These are phyloP conservation scores for Neonectria punicea DNA, from an alignment of 2,329 filamentous ascomycete species.

Conservation along the genomic window DNA sequence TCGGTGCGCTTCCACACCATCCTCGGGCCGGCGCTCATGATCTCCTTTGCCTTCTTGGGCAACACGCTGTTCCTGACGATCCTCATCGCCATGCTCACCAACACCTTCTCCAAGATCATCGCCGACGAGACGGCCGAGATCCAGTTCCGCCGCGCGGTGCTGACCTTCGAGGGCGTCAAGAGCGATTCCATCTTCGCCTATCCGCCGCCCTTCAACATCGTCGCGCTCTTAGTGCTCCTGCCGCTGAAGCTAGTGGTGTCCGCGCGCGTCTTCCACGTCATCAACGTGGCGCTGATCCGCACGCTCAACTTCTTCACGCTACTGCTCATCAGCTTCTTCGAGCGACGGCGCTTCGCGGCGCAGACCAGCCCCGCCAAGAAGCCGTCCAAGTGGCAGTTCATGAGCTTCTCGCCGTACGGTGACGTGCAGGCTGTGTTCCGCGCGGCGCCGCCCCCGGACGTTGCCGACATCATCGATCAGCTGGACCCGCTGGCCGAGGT, in stretches of 20 bases:
- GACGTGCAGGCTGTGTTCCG: constrained; percentile 71
- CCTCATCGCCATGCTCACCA: constrained; percentile 77
- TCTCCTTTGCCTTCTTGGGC: constrained; percentile 77
- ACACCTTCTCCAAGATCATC: constrained; percentile 78
- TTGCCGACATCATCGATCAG: constrained; percentile 45
- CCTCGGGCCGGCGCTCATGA: constrained; percentile 75
- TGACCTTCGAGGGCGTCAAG: constrained; percentile 80
- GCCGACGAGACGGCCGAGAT: constrained; percentile 75
- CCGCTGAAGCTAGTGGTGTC: constrained; percentile 73
- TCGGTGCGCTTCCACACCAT: constrained; percentile 71
- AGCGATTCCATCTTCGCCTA: constrained; percentile 77
- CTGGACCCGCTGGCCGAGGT: constrained; percentile 46
- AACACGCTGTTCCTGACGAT: constrained; percentile 81
- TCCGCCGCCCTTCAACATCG: constrained; percentile 75
- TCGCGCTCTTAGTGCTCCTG: constrained; percentile 70
- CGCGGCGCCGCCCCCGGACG: constrained; percentile 61
- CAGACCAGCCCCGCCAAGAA: constrained; percentile 35
- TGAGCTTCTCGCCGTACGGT: constrained; percentile 63
- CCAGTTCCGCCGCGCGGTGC: constrained; percentile 75
- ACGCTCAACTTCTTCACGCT: constrained; percentile 72
- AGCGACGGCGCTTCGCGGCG: constrained; percentile 63
- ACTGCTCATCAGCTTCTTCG: constrained; percentile 68
- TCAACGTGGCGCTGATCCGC: constrained; percentile 74
- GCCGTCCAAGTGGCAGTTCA: constrained; percentile 57
- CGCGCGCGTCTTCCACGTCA: constrained; percentile 74